Percentiles rank a stretch among this genome's conserved stretches.
These are phyloP conservation scores for Pisolithus microcarpus DNA, from an alignment of 768 basidiomycete species.

Conservation along the genomic window DNA sequence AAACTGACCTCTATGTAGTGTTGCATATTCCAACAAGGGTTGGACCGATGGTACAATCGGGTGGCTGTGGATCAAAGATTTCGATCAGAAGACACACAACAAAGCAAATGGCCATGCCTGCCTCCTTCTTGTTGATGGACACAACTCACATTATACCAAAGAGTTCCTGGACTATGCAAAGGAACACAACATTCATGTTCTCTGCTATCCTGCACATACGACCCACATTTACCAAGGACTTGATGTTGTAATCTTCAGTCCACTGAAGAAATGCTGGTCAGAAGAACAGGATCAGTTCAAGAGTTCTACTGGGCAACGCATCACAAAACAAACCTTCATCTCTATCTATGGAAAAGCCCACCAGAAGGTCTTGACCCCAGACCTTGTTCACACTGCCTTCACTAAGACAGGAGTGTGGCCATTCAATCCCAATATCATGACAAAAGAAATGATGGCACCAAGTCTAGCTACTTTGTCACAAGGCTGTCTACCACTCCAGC, in stretches of 20 bases:
- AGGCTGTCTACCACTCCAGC: slow-evolving; percentile 14
- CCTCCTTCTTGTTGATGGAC: slow-evolving; percentile 34
- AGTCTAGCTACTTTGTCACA: slow-evolving; percentile 5
- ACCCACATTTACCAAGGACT: slow-evolving; percentile 40
- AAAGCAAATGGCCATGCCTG: slow-evolving; percentile 23
- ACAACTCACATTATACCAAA: slow-evolving; percentile 34
- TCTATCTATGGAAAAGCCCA: background rate
- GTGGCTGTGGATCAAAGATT: no score
- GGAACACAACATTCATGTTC: slow-evolving; percentile 1
- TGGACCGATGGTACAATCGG: slow-evolving; percentile 11
- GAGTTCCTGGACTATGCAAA: background rate
- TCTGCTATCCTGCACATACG: slow-evolving; percentile 23
- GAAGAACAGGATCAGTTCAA: slow-evolving; percentile 8
- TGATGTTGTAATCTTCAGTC: slow-evolving; percentile 31
- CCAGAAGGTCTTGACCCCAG: slow-evolving; percentile 19
- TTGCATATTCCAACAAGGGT: slow-evolving; percentile 12
- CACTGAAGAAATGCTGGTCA: slow-evolving; percentile 24
- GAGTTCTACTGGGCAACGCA: background rate
- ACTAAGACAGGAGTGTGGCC: slow-evolving; percentile 15
- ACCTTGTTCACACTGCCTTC: slow-evolving; percentile 18
- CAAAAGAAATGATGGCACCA: slow-evolving; percentile 16
- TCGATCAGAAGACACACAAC: slow-evolving; percentile 21
- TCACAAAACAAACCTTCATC: background rate
- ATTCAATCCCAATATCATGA: slow-evolving; percentile 16
- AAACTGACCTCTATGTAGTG: slow-evolving; percentile 11